Evolutionary conservation across 2,329 filamentous ascomycete genomes (phyloP).

Genomic region (Chlorencoelia australis): DNA sequence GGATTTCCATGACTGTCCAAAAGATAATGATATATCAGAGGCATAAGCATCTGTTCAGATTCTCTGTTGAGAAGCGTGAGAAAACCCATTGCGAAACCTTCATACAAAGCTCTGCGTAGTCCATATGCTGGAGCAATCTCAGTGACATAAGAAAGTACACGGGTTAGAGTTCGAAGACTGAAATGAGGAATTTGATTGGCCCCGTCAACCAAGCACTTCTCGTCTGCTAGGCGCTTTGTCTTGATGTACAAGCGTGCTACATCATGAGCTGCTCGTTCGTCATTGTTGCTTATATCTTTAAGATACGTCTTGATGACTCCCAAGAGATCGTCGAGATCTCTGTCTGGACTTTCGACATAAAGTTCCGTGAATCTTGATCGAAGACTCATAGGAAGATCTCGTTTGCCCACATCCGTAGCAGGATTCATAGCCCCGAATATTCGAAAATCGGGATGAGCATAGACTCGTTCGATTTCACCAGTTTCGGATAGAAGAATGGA

Average conservation of each 20-base stretch:
- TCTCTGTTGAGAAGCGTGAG: constrained; percentile 75
- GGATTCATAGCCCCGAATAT: constrained; percentile 99
- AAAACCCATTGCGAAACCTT: constrained; percentile 98
- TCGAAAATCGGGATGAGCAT: constrained; percentile 84
- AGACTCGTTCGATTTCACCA: constrained; percentile 81
- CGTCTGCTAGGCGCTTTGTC: constrained; percentile 69
- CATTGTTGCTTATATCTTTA: constrained; percentile 57
- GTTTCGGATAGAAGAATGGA: constrained; percentile 88
- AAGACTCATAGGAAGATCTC: constrained; percentile 80
- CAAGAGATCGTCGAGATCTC: constrained; percentile 74
- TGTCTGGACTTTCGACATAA: constrained; percentile 86
- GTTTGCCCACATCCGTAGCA: constrained; percentile 92
- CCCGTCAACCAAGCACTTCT: constrained; percentile 83
- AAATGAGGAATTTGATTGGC: constrained; percentile 95
- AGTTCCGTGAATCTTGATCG: constrained; percentile 91
- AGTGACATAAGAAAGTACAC: constrained; percentile 78
- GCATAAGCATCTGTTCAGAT: constrained; percentile 69
- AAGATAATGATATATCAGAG: constrained; percentile 71
- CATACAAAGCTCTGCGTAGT: constrained; percentile 74
- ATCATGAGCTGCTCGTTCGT: constrained; percentile 66
- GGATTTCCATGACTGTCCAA: constrained; percentile 60
- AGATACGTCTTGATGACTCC: constrained; percentile 85
- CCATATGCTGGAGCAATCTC: constrained; percentile 79
- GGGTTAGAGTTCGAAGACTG: constrained; percentile 85
- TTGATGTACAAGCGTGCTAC: constrained; percentile 82